Evolutionary conservation across 768 basidiomycete species (phyloP).

Genomic region (Russula ochroleuca): DNA sequence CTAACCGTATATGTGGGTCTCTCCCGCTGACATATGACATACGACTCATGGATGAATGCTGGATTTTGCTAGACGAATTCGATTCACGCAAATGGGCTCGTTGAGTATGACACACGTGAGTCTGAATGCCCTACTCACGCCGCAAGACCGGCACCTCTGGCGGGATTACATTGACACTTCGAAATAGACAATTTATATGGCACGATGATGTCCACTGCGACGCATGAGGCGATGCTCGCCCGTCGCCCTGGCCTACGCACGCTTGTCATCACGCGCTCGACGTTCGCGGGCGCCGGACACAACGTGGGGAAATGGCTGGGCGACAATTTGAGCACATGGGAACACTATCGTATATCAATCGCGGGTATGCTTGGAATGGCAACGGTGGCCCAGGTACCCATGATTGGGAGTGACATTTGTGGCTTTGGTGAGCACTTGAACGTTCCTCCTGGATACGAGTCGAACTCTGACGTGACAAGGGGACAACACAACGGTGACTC

Average conservation of each 20-base stretch:
- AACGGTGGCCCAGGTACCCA: conserved; percentile 60
- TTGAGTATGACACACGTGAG: conserved; percentile 53
- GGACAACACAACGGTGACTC: conserved; percentile 58
- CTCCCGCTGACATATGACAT: background rate
- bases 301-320: conserved; percentile 75
- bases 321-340: conserved; percentile 58
- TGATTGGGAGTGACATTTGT: conserved; percentile 75
- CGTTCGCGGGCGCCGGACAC: conserved; percentile 62
- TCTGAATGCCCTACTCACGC: background rate
- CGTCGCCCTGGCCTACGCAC: conserved; percentile 58
- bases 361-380: conserved; percentile 66
- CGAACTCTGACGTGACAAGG: conserved; percentile 32
- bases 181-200: conserved; percentile 57
- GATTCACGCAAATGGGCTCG: conserved; percentile 52
- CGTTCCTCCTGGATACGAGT: background rate
- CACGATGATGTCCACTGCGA: conserved; percentile 64
- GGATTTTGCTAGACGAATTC: conserved; percentile 33
- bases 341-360: conserved; percentile 55
- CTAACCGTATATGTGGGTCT: conserved; percentile 51
- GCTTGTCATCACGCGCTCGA: conserved; percentile 68
- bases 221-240: conserved; percentile 55
- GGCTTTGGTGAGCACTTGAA: conserved; percentile 47
- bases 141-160: background rate
- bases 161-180: background rate
- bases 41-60: background rate